Percentiles rank a stretch among this genome's conserved stretches.
These are phyloP conservation scores for Crepidotus variabilis DNA, from an alignment of 768 basidiomycete species.

Conservation along the genomic window DNA sequence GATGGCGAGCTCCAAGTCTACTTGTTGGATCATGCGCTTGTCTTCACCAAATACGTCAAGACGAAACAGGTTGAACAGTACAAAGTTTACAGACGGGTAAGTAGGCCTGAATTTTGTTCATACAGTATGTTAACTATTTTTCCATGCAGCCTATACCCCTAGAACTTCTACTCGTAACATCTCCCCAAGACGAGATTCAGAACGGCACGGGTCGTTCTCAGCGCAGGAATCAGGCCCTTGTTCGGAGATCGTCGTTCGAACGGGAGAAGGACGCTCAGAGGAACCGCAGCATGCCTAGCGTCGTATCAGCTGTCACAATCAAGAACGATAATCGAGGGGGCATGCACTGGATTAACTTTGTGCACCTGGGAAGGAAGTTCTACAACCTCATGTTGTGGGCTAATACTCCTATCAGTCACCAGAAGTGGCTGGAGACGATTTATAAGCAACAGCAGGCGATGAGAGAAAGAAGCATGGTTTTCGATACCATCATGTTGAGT, in stretches of 20 bases:
- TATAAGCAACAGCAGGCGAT: slow-evolving; percentile 84
- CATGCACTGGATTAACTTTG: slow-evolving; percentile 89
- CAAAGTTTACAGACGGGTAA: slow-evolving; percentile 89
- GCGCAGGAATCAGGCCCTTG: slow-evolving; percentile 41
- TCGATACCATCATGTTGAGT: slow-evolving; percentile 80
- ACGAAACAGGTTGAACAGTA: slow-evolving; percentile 90
- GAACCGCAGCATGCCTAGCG: slow-evolving; percentile 29
- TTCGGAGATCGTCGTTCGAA: slow-evolving; percentile 41
- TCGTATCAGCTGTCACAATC: slow-evolving; percentile 45
- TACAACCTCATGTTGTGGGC: slow-evolving; percentile 94
- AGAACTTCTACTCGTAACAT: slow-evolving; percentile 81
- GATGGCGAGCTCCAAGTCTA: slow-evolving; percentile 92
- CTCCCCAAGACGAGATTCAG: slow-evolving; percentile 58
- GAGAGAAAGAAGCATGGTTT: slow-evolving; percentile 80
- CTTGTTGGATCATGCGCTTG: slow-evolving; percentile 92
- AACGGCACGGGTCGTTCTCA: slow-evolving; percentile 31
- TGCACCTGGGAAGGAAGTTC: slow-evolving; percentile 88
- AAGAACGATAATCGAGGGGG: slow-evolving; percentile 64
- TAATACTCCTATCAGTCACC: slow-evolving; percentile 74
- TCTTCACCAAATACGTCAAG: slow-evolving; percentile 83
- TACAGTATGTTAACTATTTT: not conserved
- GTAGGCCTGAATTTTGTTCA: slow-evolving; percentile 19
- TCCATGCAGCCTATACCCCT: slow-evolving; percentile 83
- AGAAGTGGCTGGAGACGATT: slow-evolving; percentile 94
- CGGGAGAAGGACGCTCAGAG: slow-evolving; percentile 19